Evolutionary conservation across 2,329 filamentous ascomycete species (phyloP), one percentile per base, ranked within the genome.

Genomic region (Colletotrichum chrysophilum): DNA sequence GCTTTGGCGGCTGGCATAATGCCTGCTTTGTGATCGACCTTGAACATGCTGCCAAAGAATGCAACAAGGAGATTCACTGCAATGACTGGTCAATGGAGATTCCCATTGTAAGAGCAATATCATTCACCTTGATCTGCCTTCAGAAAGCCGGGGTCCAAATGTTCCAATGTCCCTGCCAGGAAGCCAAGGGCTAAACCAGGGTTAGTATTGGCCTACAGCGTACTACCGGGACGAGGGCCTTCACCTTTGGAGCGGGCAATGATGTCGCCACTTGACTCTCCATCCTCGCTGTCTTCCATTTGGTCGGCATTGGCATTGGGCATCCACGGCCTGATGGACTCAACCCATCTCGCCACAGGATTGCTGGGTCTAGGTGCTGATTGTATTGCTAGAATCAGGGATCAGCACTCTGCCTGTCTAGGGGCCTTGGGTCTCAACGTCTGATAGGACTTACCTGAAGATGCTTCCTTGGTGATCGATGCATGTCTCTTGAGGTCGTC

Each of bases 21-120:
- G 55, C 90, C 90, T n/a, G 89, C 90, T 79, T 90, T 90, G 82
- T 91, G 89, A 77, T 92, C 90, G 69, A 89, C 87, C 4, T 88
- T 88, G 77, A 91, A 92, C 85, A 92, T 90, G 74, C 89, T 88
- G 16, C 88, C 87, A 72, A 92, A 92, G 83, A 91, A 92, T 43
- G 84, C 84, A 30, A 91, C 84, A 10, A 90, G 80, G 1, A 90
- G 80, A 66, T 87, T 87, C 36, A 89, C 84, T 86, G 65, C 10
- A 21, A 32, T 3, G 28, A 36, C 4, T n/a, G 58, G 13, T 66
- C 10, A 67, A 84, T 89, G 79, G 0, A 88, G 79, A 65, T 86
- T 86, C 26, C 28, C 88, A 83, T 52, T 2, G 32, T 28, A 30
- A 9, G 34, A 64, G 1, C n/a, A 13, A 4, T 7, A 9, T n/a